Conservation (phyloP, 768 basidiomycete species). For the Tricholomella constricta region DNA sequence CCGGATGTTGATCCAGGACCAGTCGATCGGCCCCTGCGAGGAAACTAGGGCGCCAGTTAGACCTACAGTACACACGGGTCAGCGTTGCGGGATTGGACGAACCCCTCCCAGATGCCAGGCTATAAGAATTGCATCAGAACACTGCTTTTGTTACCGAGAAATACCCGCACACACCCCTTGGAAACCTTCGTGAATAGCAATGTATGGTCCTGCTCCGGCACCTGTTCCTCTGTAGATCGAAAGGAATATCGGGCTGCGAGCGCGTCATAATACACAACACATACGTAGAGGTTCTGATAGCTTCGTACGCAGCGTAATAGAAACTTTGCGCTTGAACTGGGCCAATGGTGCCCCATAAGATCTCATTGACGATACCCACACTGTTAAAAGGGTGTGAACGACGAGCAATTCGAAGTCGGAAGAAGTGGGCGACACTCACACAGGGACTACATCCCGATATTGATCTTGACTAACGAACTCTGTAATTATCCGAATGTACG, state of each 20-base stretch:
- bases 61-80: constrained; percentile 11
- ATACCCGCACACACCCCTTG: constrained; percentile 48
- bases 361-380: constrained; percentile 59
- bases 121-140: constrained; percentile 20
- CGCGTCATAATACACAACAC: constrained; percentile 19
- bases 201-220: constrained; percentile 64
- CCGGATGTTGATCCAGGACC: constrained; percentile 66
- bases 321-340: constrained; percentile 54
- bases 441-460: constrained; percentile 33
- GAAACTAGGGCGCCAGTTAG: constrained; percentile 33
- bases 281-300: constrained; percentile 46
- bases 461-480: constrained; percentile 81
- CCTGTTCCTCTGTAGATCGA: constrained; percentile 73
- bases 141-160: constrained; percentile 13
- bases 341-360: constrained; percentile 54
- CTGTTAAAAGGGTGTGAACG: constrained; percentile 8
- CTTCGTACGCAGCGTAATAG: constrained; percentile 51
- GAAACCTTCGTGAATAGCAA: constrained; percentile 54
- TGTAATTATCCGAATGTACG: constrained; percentile 72
- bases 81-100: constrained; percentile 12
- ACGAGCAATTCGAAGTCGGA: not conserved
- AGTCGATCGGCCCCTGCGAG: constrained; percentile 60
- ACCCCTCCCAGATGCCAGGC: constrained; percentile 50
- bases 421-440: constrained; percentile 24
- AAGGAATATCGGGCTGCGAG: constrained; percentile 40